Evolutionary conservation across 2,329 filamentous ascomycete genomes (phyloP), one percentile per base, ranked within the genome.

Genomic region (Pseudocercospora macadamiae): DNA sequence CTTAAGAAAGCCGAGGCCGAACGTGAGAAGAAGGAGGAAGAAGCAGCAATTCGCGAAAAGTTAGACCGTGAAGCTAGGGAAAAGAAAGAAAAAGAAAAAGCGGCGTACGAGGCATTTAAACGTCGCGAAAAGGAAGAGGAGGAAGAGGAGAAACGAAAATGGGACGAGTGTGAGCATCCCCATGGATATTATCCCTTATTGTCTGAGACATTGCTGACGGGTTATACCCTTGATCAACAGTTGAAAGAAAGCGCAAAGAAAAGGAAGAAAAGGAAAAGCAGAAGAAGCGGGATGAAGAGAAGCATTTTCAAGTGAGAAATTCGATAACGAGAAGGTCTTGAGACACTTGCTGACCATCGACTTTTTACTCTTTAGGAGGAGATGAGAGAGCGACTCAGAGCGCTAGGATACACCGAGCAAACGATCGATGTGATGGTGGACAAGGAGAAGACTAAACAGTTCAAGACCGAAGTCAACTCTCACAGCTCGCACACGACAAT

Each of bases 201-300:
- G n/a, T n/a, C n/a, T n/a, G n/a, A n/a, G n/a, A n/a, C n/a, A n/a
- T n/a, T n/a, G n/a, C n/a, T n/a, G n/a, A n/a, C n/a, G n/a, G n/a
- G n/a, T n/a, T n/a, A n/a, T n/a, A n/a, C n/a, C n/a, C n/a, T n/a
- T n/a, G n/a, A n/a, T n/a, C n/a, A n/a, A n/a, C n/a, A n/a, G n/a
- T 78, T 25, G 80, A 97, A 23, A 88, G 91, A 59, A 83, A 85
- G 70, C 87, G 92, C 64, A 93, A 93, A 78, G 64, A 67, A 89
- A 93, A 73, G 37, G 59, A 64, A 30, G 73, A 73, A 55, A 73
- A 73, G 51, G 60, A 70, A 45, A 62, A 66, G 58, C 55, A 64
- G 32, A 64, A 66, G 69, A 63, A 61, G 42, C 51, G 54, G 12
- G 63, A 68, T 72, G 56, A 73, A 2, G 64, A 79, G 52, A 73